Evolutionary conservation across 108 stramenopile species (phyloP).

Genomic region (Conticribra weissflogii): DNA sequence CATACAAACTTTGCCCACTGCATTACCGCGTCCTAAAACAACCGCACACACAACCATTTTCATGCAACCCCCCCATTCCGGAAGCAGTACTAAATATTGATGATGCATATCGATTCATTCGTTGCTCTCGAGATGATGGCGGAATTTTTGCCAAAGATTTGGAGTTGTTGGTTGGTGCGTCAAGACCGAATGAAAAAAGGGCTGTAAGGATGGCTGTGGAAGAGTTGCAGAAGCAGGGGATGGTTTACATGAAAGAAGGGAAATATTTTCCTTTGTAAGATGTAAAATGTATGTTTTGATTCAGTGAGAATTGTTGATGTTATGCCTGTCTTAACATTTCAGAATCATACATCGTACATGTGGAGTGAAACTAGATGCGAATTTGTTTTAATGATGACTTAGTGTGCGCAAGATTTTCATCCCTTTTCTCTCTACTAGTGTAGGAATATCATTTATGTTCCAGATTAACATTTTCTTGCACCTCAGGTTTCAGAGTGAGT

Average conservation of each 20-base stretch:
- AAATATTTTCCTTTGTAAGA: slow-evolving; percentile 45
- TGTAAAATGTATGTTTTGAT: too few relatives aligned
- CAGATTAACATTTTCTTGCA: too few relatives aligned
- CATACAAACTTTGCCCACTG: slow-evolving; percentile 34
- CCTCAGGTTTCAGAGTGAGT: too few relatives aligned
- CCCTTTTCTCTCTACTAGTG: too few relatives aligned
- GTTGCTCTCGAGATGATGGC: slow-evolving; percentile 38
- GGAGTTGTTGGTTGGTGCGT: slow-evolving; percentile 37
- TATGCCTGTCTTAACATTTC: too few relatives aligned
- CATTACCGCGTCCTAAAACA: slow-evolving; percentile 17
- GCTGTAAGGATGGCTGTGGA: slow-evolving; percentile 45
- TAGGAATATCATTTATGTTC: too few relatives aligned
- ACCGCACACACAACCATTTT: slow-evolving; percentile 1
- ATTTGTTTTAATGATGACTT: too few relatives aligned
- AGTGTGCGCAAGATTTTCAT: too few relatives aligned
- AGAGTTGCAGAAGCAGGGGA: slow-evolving; percentile 33
- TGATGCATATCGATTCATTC: slow-evolving; percentile 41
- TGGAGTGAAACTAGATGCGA: too few relatives aligned
- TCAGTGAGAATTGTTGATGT: too few relatives aligned
- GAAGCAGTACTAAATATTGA: slow-evolving; percentile 24
- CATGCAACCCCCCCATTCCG: slow-evolving; percentile 17
- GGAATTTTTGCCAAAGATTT: slow-evolving; percentile 33
- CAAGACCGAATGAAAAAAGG: slow-evolving; percentile 23
- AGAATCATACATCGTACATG: too few relatives aligned
- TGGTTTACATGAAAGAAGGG: slow-evolving; percentile 43